Conservation (phyloP, 768 basidiomycete species). For the Russula earlei region DNA sequence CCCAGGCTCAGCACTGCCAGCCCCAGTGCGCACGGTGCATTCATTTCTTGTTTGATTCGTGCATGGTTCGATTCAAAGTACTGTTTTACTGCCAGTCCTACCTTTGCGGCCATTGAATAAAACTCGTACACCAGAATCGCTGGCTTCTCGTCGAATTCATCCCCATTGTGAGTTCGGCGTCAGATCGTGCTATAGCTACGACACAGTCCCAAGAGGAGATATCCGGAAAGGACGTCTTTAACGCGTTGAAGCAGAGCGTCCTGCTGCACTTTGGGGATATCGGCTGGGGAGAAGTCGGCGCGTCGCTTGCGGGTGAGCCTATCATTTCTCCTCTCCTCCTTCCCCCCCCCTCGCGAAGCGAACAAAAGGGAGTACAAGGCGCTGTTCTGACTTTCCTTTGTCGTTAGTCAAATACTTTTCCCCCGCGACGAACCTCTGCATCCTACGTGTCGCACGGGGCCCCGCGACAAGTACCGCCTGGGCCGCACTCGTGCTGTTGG, state of each 20-base stretch:
- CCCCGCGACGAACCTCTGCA: slow-evolving; percentile 71
- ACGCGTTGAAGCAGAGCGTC: slow-evolving; percentile 60
- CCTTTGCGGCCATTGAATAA: neutral
- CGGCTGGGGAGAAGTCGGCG: slow-evolving; percentile 76
- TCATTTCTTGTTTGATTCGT: neutral
- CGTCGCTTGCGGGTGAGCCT: slow-evolving; percentile 56
- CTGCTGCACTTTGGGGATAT: slow-evolving; percentile 71
- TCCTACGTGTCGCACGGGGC: slow-evolving; percentile 68
- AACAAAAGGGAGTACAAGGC: too few species aligned
- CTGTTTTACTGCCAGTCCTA: neutral
- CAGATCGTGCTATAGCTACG: slow-evolving; percentile 48
- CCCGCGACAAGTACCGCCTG: slow-evolving; percentile 74
- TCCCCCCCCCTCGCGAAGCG: neutral
- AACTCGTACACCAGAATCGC: slow-evolving; percentile 51
- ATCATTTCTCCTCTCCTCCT: neutral
- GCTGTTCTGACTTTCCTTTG: neutral
- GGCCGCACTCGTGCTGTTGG: slow-evolving; percentile 68
- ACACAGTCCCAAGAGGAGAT: slow-evolving; percentile 43
- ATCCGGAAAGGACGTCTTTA: slow-evolving; percentile 58
- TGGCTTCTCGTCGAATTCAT: slow-evolving; percentile 87
- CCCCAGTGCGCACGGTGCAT: too few species aligned
- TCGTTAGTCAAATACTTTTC: slow-evolving; percentile 82
- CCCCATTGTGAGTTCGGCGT: slow-evolving; percentile 44
- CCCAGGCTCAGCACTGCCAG: too few species aligned
- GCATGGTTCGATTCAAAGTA: slow-evolving; percentile 16